Percentiles rank a stretch among this genome's conserved stretches.
phyloP scores from a whole-genome alignment of 805 yeast genomes.

The Metahyphopichia silvanorum region DNA sequence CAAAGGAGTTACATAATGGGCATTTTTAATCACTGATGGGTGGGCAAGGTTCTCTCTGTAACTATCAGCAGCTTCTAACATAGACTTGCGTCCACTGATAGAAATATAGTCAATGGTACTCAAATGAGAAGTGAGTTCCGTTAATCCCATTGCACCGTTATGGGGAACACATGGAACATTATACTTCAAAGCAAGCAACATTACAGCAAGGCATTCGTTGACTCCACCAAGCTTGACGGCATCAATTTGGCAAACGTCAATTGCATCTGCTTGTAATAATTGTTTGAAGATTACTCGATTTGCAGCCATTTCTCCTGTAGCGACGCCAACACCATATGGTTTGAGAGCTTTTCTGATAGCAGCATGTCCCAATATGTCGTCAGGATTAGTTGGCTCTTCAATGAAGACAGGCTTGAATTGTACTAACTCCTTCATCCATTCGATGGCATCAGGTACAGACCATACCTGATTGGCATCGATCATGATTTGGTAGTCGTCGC shows the following conservation, averaged over 20 bases:
- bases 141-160: slow-evolving; percentile 14
- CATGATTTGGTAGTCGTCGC: slow-evolving; percentile 17
- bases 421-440: slow-evolving; percentile 13
- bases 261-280: slow-evolving; percentile 11
- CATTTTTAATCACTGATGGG: slow-evolving; percentile 11
- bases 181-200: slow-evolving; percentile 13
- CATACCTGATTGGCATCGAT: slow-evolving; percentile 13
- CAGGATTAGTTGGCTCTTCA: slow-evolving; percentile 13
- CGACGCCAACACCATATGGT: slow-evolving; percentile 11
- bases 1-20: slow-evolving; percentile 13
- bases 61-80: slow-evolving; percentile 14
- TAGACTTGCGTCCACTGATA: slow-evolving; percentile 11
- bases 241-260: slow-evolving; percentile 14
- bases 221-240: slow-evolving; percentile 12
- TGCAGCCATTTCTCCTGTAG: slow-evolving; percentile 15
- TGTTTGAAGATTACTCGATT: slow-evolving; percentile 13
- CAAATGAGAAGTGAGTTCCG: slow-evolving; percentile 11
- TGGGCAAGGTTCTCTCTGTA: slow-evolving; percentile 11
- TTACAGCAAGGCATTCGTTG: slow-evolving; percentile 13
- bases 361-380: slow-evolving; percentile 13
- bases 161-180: slow-evolving; percentile 13
- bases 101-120: slow-evolving; percentile 11
- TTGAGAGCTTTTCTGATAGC: slow-evolving; percentile 12
- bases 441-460: slow-evolving; percentile 14
- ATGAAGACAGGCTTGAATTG: slow-evolving; percentile 12